Evolutionary conservation across 73 alveolate species (phyloP).

Genomic region (Tetrahymena borealis): DNA sequence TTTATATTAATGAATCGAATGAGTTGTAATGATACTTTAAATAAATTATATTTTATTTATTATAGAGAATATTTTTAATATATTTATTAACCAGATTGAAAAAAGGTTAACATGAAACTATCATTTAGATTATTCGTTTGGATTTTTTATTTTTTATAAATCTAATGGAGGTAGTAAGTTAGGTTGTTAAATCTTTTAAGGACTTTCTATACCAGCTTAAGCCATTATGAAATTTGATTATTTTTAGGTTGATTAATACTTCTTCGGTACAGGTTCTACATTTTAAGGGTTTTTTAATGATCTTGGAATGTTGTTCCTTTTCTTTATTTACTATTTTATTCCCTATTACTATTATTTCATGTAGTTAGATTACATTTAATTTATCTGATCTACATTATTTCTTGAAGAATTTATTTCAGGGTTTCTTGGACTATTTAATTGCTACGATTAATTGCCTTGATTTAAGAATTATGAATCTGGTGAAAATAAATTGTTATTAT

Average conservation of each 20-base stretch:
- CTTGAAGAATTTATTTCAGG: not conserved
- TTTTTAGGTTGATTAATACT: not conserved
- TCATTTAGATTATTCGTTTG: no score
- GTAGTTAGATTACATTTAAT: not conserved
- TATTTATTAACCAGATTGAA: no score
- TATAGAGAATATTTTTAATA: no score
- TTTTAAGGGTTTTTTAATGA: not conserved
- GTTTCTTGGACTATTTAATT: not conserved
- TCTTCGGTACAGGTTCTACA: not conserved
- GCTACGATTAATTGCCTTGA: not conserved
- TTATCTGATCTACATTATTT: not conserved
- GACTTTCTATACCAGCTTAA: no score
- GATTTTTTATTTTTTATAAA: no score
- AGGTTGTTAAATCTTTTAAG: no score
- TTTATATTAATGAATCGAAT: no score
- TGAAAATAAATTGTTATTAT: not conserved
- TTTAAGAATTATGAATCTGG: not conserved
- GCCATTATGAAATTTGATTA: no score
- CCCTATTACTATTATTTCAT: not conserved
- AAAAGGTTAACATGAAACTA: no score
- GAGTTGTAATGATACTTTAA: no score
- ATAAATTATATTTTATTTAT: no score
- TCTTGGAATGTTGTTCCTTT: not conserved
- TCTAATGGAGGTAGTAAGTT: no score
- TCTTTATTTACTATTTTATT: not conserved